Conservation (phyloP, 1,284 basidiomycete species). For the Rhodotorula glutinis region DNA sequence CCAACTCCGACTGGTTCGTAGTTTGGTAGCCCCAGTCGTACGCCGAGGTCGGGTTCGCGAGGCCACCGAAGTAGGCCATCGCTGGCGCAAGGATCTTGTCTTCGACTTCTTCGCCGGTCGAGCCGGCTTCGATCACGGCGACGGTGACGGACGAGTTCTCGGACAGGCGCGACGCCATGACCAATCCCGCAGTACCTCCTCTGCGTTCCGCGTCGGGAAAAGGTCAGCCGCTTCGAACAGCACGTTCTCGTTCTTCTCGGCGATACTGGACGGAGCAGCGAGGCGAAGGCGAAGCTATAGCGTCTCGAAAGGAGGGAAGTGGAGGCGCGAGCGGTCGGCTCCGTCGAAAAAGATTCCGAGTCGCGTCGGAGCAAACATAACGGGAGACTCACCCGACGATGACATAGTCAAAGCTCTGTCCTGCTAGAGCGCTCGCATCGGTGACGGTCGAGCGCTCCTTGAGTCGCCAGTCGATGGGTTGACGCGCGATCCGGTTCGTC, state of each 20-base stretch:
- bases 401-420: constrained; percentile 35
- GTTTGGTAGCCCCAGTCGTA: constrained; percentile 67
- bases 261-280: too few species aligned
- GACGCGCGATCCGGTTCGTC: background rate
- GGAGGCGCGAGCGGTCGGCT: background rate
- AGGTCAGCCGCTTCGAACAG: too few species aligned
- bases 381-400: constrained; percentile 33
- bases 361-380: too few species aligned
- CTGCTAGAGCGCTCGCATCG: constrained; percentile 12
- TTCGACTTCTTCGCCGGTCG: constrained; percentile 53
- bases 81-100: constrained; percentile 24
- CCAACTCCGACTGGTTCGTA: constrained; percentile 54
- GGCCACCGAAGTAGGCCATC: constrained; percentile 29
- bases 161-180: constrained; percentile 66
- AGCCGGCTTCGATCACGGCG: constrained; percentile 66
- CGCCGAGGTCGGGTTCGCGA: constrained; percentile 33
- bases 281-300: too few species aligned
- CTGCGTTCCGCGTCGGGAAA: constrained; percentile 1
- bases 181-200: constrained; percentile 70
- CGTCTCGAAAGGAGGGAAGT: too few species aligned
- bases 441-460: constrained; percentile 20
- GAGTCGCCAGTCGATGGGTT: constrained; percentile 1
- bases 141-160: constrained; percentile 65
- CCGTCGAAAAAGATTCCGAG: too few species aligned
- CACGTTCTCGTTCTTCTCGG: too few species aligned